Percentiles rank a stretch among this genome's conserved stretches.
Conservation (phyloP, 345 rosid genomes). For the Gossypium anomalum region DNA sequence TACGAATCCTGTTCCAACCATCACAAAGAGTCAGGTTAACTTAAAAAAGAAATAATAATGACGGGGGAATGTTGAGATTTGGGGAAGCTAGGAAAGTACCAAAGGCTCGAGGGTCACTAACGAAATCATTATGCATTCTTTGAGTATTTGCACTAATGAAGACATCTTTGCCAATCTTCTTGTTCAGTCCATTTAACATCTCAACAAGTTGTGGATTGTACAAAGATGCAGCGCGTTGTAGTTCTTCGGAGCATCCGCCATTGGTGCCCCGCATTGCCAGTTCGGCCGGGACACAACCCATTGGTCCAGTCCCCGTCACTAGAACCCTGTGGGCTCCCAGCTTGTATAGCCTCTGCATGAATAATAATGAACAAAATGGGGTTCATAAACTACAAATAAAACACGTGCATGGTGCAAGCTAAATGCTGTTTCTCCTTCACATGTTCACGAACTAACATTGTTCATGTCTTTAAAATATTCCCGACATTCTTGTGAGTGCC, state of each 20-base stretch:
- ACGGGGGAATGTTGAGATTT: neutral
- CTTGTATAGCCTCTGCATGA: constrained; percentile 22
- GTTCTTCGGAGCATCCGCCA: constrained; percentile 54
- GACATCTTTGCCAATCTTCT: constrained; percentile 22
- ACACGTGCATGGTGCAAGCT: neutral
- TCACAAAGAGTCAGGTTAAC: neutral
- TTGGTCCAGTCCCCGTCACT: constrained; percentile 84
- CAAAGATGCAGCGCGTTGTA: constrained; percentile 53
- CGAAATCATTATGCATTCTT: constrained; percentile 33
- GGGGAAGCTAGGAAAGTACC: constrained; percentile 25
- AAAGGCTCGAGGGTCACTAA: constrained; percentile 35
- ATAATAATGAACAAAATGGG: neutral
- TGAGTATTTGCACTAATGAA: constrained; percentile 23
- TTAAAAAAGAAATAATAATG: too few species aligned
- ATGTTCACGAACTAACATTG: neutral
- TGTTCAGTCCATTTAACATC: constrained; percentile 49
- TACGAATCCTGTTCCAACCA: constrained; percentile 45
- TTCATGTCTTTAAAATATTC: neutral
- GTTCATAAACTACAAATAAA: neutral
- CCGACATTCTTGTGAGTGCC: neutral
- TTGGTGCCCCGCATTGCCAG: constrained; percentile 48
- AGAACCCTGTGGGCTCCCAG: constrained; percentile 74
- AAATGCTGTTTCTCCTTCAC: neutral
- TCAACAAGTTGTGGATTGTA: constrained; percentile 59
- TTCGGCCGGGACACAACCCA: constrained; percentile 85